Percentiles rank a stretch among this genome's conserved stretches.
phyloP scores from a whole-genome alignment of 2,329 filamentous ascomycete species.

The Dactylonectria estremocensis region DNA sequence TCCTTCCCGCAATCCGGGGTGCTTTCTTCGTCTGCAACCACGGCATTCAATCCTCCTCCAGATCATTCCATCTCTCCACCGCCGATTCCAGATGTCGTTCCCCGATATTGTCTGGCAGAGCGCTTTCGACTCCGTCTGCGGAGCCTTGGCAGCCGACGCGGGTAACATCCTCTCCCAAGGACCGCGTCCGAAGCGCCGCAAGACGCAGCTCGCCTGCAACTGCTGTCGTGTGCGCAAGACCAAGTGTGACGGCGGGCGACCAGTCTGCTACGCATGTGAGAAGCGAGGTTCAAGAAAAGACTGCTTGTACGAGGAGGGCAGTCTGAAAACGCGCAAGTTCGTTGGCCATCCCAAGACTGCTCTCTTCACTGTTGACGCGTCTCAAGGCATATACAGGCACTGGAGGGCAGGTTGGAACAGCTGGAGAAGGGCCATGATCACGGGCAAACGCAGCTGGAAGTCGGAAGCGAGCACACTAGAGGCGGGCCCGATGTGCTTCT shows the following conservation, averaged over 20 bases:
- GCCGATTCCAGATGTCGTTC: conserved; percentile 10
- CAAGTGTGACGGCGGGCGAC: conserved; percentile 11
- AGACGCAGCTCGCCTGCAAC: conserved; percentile 15
- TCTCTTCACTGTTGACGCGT: background rate
- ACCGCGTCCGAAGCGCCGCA: conserved; percentile 6
- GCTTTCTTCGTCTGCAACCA: no score
- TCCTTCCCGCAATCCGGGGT: no score
- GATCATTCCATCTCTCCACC: conserved; percentile 1
- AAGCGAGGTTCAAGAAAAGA: background rate
- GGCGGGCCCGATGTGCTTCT: no score
- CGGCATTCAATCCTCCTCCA: conserved; percentile 7
- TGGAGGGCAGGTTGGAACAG: no score
- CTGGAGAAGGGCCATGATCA: no score
- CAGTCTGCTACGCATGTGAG: conserved; percentile 9
- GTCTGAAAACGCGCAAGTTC: conserved; percentile 7
- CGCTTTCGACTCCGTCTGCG: background rate
- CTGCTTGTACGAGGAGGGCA: conserved; percentile 9
- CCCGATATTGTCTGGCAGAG: conserved; percentile 10
- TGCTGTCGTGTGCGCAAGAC: conserved; percentile 16
- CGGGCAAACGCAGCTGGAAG: no score
- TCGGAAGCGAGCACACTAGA: no score
- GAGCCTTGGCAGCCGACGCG: no score
- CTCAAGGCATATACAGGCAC: background rate
- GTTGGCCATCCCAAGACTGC: background rate
- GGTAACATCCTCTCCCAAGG: no score